Evolutionary conservation across 768 basidiomycete species (phyloP), one percentile per base, ranked within the genome.

Genomic region (Russula emetica): DNA sequence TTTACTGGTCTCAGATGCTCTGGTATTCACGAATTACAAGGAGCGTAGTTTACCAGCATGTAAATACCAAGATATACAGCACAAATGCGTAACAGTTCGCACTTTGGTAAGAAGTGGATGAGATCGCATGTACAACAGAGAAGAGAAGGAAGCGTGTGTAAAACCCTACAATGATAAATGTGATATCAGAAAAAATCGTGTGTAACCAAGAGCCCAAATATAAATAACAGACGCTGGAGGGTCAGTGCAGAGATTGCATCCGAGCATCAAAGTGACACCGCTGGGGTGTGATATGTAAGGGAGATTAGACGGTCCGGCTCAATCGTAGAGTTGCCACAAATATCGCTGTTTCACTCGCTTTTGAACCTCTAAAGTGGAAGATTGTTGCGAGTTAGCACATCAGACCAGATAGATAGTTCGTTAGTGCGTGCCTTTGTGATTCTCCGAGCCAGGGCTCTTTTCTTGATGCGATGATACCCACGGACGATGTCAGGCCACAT

Each of bases 401-500:
- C 3, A 28, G 32, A 42, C 18, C 38, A n/a, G 38, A 36, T 18
- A 20, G 7, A 9, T 7, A 34, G 30, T 32, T 22, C 40, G 26
- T 51, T 7, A 40, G 42, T 7, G 69, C 72, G 24, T 57, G 79
- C 77, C 73, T 75, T 72, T 45, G 72, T 67, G 34, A 72, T 71
- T 40, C 69, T 70, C 60, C 70, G 73, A 22, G 73, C 67, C 9
- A 66, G 58, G 45, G 76, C 68, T 55, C 75, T 74, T 72, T 84
- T 85, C 67, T 75, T 73, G 40, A 82, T 44, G 62, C 82, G 82
- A 63, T 81, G 81, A 50, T 72, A 71, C 62, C 81, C 68, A 34
- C 77, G 73, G 62, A 70, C 71, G 64, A 87, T 71, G 69, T 88
- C 86, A 20, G 75, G 69, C 67, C 75, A 77, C 70, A 83, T 71